phyloP scores from a whole-genome alignment of 2,329 filamentous ascomycete genomes.

The Epichloe aotearoae region DNA sequence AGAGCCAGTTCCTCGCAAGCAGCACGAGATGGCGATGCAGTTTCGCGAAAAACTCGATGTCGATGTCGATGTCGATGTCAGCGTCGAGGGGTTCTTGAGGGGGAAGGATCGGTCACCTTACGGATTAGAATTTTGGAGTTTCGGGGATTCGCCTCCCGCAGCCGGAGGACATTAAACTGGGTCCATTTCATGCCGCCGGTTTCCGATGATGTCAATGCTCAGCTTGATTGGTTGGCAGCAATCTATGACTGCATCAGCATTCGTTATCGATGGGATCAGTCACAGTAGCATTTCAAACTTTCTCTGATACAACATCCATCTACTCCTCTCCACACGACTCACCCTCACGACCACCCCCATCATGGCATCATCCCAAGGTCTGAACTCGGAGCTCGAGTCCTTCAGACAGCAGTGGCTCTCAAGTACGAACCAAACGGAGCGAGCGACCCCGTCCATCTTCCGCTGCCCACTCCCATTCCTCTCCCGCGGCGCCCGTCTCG shows the following conservation, averaged over 20 bases:
- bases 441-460: background rate
- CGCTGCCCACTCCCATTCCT: background rate
- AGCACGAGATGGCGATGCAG: background rate
- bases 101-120: no score
- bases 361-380: slow-evolving; percentile 8
- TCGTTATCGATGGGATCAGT: background rate
- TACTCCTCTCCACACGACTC: background rate
- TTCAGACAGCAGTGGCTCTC: slow-evolving; percentile 79
- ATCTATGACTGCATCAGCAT: background rate
- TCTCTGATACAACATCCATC: background rate
- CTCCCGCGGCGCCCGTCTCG: background rate
- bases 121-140: background rate
- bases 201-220: slow-evolving; percentile 6
- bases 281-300: background rate
- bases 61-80: background rate
- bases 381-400: slow-evolving; percentile 63
- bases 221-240: slow-evolving; percentile 2
- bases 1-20: slow-evolving; percentile 3
- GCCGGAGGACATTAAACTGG: slow-evolving; percentile 4
- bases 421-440: slow-evolving; percentile 41
- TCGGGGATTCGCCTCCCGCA: background rate
- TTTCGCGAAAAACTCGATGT: background rate
- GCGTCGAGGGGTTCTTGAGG: background rate
- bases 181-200: slow-evolving; percentile 2
- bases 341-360: background rate